A percentile compares a stretch with the other conserved stretches of the same genome.
phyloP scores from a whole-genome alignment of 495 filamentous ascomycete species.

The Penicillium ochrochloron region DNA sequence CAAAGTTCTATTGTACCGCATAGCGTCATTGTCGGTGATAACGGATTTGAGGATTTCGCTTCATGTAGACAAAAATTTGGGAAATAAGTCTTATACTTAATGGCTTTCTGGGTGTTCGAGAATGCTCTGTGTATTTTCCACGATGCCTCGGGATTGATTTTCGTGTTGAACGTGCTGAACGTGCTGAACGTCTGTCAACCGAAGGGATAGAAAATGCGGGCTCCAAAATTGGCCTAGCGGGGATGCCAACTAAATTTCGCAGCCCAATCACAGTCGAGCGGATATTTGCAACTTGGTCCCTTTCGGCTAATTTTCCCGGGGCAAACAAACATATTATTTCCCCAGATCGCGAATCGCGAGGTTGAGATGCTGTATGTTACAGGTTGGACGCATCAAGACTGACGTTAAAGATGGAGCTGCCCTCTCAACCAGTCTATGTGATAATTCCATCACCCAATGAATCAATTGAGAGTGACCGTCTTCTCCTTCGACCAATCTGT shows the following conservation, averaged over 20 bases:
- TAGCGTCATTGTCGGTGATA: too few relatives aligned
- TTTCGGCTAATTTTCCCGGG: not conserved
- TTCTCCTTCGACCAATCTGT: slow-evolving; percentile 26
- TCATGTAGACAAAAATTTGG: too few relatives aligned
- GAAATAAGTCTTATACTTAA: too few relatives aligned
- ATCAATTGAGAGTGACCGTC: slow-evolving; percentile 29
- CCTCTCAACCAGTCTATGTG: slow-evolving; percentile 21
- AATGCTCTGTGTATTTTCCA: too few relatives aligned
- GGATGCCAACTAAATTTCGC: not conserved
- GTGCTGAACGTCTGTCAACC: too few relatives aligned
- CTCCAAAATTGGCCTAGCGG: slow-evolving; percentile 2
- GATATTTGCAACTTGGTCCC: not conserved
- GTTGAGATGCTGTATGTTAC: not conserved
- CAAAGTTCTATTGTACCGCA: too few relatives aligned
- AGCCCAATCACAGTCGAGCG: not conserved
- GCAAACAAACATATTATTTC: not conserved
- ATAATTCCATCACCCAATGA: slow-evolving; percentile 14
- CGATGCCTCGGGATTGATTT: too few relatives aligned
- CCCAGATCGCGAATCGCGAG: not conserved
- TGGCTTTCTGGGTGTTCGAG: too few relatives aligned
- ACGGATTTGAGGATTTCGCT: too few relatives aligned
- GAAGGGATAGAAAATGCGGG: not conserved
- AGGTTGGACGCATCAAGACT: not conserved
- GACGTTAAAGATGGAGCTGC: slow-evolving; percentile 5
- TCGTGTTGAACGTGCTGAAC: too few relatives aligned